These are phyloP conservation scores for Corniculantispora saksenae DNA, from an alignment of 2,329 filamentous ascomycete species.

Conservation along the genomic window DNA sequence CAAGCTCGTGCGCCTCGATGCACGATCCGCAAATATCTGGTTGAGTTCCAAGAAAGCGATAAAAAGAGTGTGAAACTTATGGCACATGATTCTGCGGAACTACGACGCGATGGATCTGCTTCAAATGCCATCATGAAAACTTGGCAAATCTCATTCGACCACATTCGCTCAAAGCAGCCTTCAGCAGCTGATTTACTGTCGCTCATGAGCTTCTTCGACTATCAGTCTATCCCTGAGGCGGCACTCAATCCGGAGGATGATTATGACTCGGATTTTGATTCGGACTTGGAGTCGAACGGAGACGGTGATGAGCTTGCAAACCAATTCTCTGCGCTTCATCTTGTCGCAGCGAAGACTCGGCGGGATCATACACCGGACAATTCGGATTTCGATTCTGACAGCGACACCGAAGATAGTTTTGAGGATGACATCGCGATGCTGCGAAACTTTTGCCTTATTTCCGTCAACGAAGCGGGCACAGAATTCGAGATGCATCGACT, in stretches of 20 bases:
- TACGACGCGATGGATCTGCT: slow-evolving; percentile 23
- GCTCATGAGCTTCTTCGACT: slow-evolving; percentile 49
- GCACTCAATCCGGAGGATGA: slow-evolving; percentile 28
- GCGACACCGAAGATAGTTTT: slow-evolving; percentile 22
- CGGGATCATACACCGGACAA: not conserved
- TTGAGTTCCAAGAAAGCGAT: slow-evolving; percentile 30
- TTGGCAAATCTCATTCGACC: slow-evolving; percentile 29
- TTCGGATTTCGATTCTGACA: not conserved
- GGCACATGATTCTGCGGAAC: slow-evolving; percentile 23
- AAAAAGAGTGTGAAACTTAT: slow-evolving; percentile 9
- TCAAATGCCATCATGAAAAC: slow-evolving; percentile 28
- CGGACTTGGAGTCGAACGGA: not conserved
- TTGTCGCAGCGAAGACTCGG: not conserved
- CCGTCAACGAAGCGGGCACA: slow-evolving; percentile 21
- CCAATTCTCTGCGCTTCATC: not conserved
- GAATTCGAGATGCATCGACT: slow-evolving; percentile 45
- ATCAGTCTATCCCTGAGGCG: slow-evolving; percentile 40
- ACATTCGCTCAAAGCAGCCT: slow-evolving; percentile 34
- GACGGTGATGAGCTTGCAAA: not conserved
- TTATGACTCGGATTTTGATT: not conserved
- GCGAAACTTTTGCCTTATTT: slow-evolving; percentile 39
- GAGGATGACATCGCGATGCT: slow-evolving; percentile 37
- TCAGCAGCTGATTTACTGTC: slow-evolving; percentile 44
- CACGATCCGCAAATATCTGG: slow-evolving; percentile 39
- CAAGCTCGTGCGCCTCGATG: slow-evolving; percentile 27